Evolutionary conservation across 768 basidiomycete species (phyloP), one percentile per base, ranked within the genome.

Genomic region (Lentinula sp.): DNA sequence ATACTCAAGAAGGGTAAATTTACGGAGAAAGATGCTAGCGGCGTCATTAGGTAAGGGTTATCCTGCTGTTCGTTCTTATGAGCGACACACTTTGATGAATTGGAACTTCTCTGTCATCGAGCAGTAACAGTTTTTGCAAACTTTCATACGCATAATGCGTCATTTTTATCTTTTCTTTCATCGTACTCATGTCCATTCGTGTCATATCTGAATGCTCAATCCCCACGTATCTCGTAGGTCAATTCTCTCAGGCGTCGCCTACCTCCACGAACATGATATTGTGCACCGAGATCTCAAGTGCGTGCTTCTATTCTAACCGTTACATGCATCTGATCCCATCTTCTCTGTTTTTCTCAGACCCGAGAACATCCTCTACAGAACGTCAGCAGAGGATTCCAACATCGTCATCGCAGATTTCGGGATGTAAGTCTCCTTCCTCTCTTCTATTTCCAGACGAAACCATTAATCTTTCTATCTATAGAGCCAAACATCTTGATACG

Each of bases 381-480:
- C 90, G 4, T 85, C 79, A 65, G 88, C 85, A 2, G 70, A 79
- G 9, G 79, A 88, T 16, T 92, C 91, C n/a, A 90, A 90, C 64
- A 82, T 98, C 54, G 95, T 99, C 60, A 94, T 98, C 46, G 95
- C 86, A 6, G 97, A 98, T 73, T 99, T 99, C 69, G 97, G 97
- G 65, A 98, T 99, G 92, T 93, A 66, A 87, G 74, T 33, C 16
- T 46, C 28, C 18, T 50, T 33, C 9, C n/a, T 18, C 37, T 43
- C 23, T 59, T 52, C 42, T 39, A n/a, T 33, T 51, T 33, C 39
- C 10, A 46, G 28, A 28, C 28, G 3, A 28, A 28, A 39, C 51
- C 13, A 32, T 33, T 10, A 9, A 32, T 16, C 50, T 23, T 20
- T 61, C 39, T 35, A 1, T 61, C 39, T 35, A 1, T 68, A 93